A percentile compares a stretch with the other conserved stretches of the same genome.
Conservation (phyloP, 495 filamentous ascomycete species). For the Parathielavia hyrcaniae region DNA sequence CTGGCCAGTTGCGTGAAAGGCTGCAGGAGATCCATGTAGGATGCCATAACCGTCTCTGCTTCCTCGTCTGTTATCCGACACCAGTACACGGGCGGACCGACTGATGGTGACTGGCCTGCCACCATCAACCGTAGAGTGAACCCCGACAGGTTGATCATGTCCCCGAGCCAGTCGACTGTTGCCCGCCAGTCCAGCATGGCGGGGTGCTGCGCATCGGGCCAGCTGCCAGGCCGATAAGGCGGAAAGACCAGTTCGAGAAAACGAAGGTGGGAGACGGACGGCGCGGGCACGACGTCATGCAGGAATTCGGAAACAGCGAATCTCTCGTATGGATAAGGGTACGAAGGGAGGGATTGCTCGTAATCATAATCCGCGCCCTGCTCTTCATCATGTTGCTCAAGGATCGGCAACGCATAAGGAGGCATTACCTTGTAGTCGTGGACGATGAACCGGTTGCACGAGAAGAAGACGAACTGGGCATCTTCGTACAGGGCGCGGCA, state of each 20-base stretch:
- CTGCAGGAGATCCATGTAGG: not conserved
- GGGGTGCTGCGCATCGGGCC: not conserved
- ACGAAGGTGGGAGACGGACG: not conserved
- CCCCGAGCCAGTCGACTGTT: not conserved
- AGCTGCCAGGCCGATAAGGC: not conserved
- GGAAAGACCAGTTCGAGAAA: constrained; percentile 2
- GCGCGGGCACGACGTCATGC: not conserved
- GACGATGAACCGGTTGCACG: not conserved
- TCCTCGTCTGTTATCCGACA: not conserved
- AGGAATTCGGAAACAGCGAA: constrained; percentile 2
- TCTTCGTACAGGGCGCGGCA: not conserved
- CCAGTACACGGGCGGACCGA: too few species aligned
- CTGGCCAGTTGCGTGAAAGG: not conserved
- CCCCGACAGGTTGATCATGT: not conserved
- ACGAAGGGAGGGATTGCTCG: not conserved
- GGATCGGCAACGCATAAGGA: not conserved
- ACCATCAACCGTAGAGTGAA: not conserved
- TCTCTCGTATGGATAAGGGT: not conserved
- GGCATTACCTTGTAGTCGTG: not conserved
- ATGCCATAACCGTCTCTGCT: not conserved
- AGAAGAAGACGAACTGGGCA: constrained; percentile 5
- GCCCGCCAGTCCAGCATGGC: not conserved
- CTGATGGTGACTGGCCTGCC: not conserved
- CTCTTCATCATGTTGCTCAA: not conserved
- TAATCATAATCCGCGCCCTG: not conserved